Evolutionary conservation across 768 basidiomycete genomes (phyloP), one percentile per base, ranked within the genome.

Genomic region (Neoboletus subvelutipes): DNA sequence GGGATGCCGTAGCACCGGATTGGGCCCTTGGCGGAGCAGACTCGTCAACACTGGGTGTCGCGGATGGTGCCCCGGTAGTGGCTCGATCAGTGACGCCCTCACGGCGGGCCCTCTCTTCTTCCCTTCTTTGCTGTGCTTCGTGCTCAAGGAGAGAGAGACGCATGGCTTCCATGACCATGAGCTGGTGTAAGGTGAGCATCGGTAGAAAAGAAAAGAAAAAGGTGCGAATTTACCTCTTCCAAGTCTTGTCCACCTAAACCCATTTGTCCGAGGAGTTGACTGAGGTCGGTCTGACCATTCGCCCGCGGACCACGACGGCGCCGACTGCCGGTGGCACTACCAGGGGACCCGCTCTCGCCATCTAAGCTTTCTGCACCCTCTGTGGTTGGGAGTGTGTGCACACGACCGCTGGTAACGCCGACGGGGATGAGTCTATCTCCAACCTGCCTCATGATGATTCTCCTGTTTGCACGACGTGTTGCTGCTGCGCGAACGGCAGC

Each of bases 161-260:
- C 94, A 99, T 98, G 5, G 97, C 97, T 75, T 98, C 97, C 92
- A 95, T 95, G 53, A 99, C 78, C 96, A 98, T 98, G 43, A 99
- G 75, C 93, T 99, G 60, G 40, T 36, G 46, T 4, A 22, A 54
- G 20, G 53, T 63, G 42, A 68, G 61, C 28, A 56, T 59, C 45
- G 29, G 60, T 28, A 34, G 50, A 37, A 36, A 58, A 50, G 56
- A 57, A 40, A 47, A 42, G 45, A 70, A 83, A 67, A 83, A 67
- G 28, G 40, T 28, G 29, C n/a, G 22, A 20, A 36, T n/a, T 45
- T 66, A 93, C 94, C 81, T 96, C 94, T 78, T 95, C 94, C 54
- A 96, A 72, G 75, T 96, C 94, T 71, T 90, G 89, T n/a, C 90
- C 91, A 46, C 80, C 84, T 61, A 92, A 77, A 17, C 85, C 85